A percentile compares a stretch with the other conserved stretches of the same genome.
Conservation (phyloP, 257 asterid species). For the Solanum sejunctum region DNA sequence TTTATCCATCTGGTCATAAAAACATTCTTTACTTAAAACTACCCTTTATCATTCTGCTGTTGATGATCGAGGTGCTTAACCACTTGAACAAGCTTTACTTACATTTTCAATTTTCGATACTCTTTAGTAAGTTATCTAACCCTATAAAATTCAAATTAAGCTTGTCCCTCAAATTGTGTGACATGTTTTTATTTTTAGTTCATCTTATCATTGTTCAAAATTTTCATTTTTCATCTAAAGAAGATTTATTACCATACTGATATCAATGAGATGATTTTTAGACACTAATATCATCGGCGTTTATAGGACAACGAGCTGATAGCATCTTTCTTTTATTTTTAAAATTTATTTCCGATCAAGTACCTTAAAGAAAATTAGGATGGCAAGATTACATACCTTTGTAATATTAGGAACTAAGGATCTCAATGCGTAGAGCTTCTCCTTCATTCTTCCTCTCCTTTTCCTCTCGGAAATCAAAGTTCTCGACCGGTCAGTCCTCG, state of each 20-base stretch:
- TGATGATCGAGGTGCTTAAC: no score
- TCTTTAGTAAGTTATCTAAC: not conserved
- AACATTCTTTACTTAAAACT: not conserved
- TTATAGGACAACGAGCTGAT: not conserved
- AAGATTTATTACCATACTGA: not conserved
- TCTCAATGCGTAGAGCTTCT: conserved; percentile 64
- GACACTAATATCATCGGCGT: not conserved
- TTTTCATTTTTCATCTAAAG: not conserved
- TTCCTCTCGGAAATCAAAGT: conserved; percentile 58
- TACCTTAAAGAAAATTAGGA: not conserved
- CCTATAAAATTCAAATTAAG: not conserved
- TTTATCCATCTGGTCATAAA: conserved; percentile 51
- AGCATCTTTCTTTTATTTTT: not conserved
- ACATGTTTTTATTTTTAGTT: not conserved
- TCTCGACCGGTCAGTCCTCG: conserved; percentile 43
- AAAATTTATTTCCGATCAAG: not conserved
- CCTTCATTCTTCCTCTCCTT: conserved; percentile 89
- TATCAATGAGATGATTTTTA: no score
- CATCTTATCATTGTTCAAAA: no score
- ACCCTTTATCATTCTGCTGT: not conserved
- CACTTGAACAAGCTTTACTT: no score
- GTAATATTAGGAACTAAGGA: conserved; percentile 79
- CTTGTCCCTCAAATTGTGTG: no score
- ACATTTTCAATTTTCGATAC: no score
- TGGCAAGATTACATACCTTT: not conserved